phyloP scores from a whole-genome alignment of 345 rosid genomes.

The Isatis tinctoria region DNA sequence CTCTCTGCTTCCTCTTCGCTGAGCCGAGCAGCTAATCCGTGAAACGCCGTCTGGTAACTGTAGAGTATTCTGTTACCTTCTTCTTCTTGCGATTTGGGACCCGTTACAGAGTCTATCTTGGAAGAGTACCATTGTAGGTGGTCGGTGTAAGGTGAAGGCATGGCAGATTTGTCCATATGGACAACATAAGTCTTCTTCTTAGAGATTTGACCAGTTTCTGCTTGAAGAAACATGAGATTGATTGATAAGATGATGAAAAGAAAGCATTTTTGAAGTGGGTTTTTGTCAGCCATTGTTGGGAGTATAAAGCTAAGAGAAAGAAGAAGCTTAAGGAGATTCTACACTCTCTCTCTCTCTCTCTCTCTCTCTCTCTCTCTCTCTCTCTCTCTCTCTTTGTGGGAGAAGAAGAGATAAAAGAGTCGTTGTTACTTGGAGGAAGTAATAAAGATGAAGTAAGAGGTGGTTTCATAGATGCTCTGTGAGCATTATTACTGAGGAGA shows the following conservation, averaged over 20 bases:
- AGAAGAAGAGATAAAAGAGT: constrained; percentile 16
- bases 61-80: constrained; percentile 58
- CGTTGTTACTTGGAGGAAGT: constrained; percentile 1
- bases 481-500: constrained; percentile 19
- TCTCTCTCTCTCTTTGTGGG: constrained; percentile 8
- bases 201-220: constrained; percentile 14
- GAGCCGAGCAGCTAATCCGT: constrained; percentile 63
- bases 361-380: not conserved
- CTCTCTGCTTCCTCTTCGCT: constrained; percentile 50
- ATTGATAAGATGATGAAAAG: constrained; percentile 36
- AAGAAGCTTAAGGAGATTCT: not conserved
- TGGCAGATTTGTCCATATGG: constrained; percentile 83
- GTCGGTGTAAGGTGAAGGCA: constrained; percentile 53
- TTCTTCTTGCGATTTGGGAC: constrained; percentile 28
- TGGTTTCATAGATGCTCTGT: constrained; percentile 27
- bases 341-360: not conserved
- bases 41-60: constrained; percentile 56
- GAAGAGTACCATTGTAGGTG: constrained; percentile 82
- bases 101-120: constrained; percentile 46
- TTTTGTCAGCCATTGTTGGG: constrained; percentile 38
- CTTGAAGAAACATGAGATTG: constrained; percentile 28
- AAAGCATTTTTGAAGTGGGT: constrained; percentile 38
- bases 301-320: not conserved
- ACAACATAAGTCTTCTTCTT: constrained; percentile 63
- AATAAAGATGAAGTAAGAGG: constrained; percentile 26